Base-by-base conservation (phyloP, 768 basidiomycete species). In the Kwoniella dejecticola region DNA sequence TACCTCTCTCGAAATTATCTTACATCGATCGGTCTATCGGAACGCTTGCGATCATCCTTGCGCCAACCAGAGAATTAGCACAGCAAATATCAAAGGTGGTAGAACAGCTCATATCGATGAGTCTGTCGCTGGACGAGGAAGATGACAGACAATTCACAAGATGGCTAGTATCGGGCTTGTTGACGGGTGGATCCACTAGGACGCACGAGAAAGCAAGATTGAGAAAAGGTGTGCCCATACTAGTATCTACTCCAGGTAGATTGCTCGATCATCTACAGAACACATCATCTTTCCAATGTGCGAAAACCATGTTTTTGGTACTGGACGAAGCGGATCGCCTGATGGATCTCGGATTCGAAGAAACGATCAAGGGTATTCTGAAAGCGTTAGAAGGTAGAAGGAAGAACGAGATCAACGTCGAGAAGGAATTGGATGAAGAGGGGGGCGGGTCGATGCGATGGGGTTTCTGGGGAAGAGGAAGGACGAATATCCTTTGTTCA, bases 341-440 rank as follows among this genome's bases (percentile, higher is more conserved):
- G 52, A 98, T 98, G 94, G 94, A 98, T 66, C 85, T 98, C 42
- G 96, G 96, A 0, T 99, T 99, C 65, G 94, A 96, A 77, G 93
- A 98, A 74, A 91, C 92, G 0, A 89, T 99, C 70, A 85, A 84
- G 57, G 92, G 91, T 1, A 96, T 98, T 65, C 81, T 98, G 33
- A 85, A 88, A 71, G 88, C 89, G 10, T 78, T 99, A 21, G 92
- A 97, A 60, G 92, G 91, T 0, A 84, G 91, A 52, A 80, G 85
- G 52, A 87, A 86, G 65, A 82, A 94, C 6, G 91, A 90, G 69
- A 81, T 70, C 21, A 54, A 57, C 76, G 46, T 84, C 86, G 68
- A 90, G 88, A 50, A 68, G 33, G 76, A 79, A 50, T 69, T 69
- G 45, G 77, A 40, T 80, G 85, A 56, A 13, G 72, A 68, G 15